These are phyloP conservation scores for Neoboletus subvelutipes DNA, from an alignment of 768 basidiomycete genomes.

Conservation along the genomic window DNA sequence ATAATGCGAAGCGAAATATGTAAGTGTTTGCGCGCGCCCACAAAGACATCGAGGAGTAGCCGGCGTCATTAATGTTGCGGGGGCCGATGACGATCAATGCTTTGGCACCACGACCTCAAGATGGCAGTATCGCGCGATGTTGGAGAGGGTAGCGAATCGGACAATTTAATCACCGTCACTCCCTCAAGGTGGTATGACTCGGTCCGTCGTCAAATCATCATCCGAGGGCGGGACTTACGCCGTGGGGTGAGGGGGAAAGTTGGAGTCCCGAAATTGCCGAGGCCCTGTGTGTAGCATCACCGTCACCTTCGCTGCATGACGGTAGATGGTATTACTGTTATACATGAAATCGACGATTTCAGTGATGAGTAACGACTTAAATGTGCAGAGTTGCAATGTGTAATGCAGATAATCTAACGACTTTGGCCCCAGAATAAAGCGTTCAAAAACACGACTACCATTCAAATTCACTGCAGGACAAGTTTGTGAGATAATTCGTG, in stretches of 20 bases:
- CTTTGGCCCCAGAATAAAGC: conserved; percentile 2
- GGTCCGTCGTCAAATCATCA: background rate
- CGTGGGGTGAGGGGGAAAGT: background rate
- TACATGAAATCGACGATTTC: conserved; percentile 24
- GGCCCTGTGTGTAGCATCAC: background rate
- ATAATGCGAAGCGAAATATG: conserved; percentile 1
- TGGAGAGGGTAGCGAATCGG: background rate
- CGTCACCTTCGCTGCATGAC: conserved; percentile 5
- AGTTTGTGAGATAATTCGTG: conserved; percentile 1
- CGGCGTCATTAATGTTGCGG: too few relatives aligned
- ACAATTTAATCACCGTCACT: conserved; percentile 10
- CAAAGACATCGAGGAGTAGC: background rate
- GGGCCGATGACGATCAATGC: too few relatives aligned
- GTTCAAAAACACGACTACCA: conserved; percentile 33
- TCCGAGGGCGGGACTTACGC: background rate
- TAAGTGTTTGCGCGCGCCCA: background rate
- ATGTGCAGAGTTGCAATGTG: conserved; percentile 25
- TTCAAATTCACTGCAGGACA: conserved; percentile 41
- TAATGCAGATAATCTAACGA: conserved; percentile 25
- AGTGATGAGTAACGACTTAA: conserved; percentile 21
- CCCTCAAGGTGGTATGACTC: background rate
- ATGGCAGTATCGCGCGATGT: background rate
- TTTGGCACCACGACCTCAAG: background rate
- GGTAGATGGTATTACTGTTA: conserved; percentile 17
- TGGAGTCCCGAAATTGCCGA: background rate